phyloP scores from a whole-genome alignment of 2,329 filamentous ascomycete species.

The Mycosphaerella sp. region DNA sequence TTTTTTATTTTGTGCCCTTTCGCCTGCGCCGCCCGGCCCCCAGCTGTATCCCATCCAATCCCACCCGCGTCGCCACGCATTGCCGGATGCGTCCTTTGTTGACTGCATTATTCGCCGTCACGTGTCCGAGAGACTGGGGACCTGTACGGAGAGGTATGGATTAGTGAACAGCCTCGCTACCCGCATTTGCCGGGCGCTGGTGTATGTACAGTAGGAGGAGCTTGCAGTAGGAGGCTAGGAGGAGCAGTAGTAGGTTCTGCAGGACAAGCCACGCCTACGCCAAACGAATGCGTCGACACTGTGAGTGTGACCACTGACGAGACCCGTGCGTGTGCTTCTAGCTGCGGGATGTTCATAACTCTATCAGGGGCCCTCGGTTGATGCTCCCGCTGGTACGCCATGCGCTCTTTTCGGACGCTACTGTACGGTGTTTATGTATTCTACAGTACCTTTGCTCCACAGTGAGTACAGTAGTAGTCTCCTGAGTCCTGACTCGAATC shows the following conservation, averaged over 20 bases:
- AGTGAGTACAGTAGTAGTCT: background rate
- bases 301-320: background rate
- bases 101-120: too few relatives aligned
- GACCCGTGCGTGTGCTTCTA: background rate
- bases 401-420: background rate
- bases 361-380: background rate
- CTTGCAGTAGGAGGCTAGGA: too few relatives aligned
- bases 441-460: too few relatives aligned
- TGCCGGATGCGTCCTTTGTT: too few relatives aligned
- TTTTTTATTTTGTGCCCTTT: too few relatives aligned
- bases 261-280: too few relatives aligned
- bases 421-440: too few relatives aligned
- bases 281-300: too few relatives aligned
- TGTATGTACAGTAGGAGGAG: background rate
- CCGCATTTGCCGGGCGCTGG: background rate
- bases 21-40: too few relatives aligned
- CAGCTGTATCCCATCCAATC: too few relatives aligned
- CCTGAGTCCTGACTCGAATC: background rate
- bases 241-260: background rate
- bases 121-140: background rate
- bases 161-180: background rate
- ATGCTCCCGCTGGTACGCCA: background rate
- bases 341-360: background rate
- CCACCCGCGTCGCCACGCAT: too few relatives aligned
- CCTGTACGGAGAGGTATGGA: background rate